phyloP scores from a whole-genome alignment of 1,284 basidiomycete species.

The Pyrrhoderma noxium region DNA sequence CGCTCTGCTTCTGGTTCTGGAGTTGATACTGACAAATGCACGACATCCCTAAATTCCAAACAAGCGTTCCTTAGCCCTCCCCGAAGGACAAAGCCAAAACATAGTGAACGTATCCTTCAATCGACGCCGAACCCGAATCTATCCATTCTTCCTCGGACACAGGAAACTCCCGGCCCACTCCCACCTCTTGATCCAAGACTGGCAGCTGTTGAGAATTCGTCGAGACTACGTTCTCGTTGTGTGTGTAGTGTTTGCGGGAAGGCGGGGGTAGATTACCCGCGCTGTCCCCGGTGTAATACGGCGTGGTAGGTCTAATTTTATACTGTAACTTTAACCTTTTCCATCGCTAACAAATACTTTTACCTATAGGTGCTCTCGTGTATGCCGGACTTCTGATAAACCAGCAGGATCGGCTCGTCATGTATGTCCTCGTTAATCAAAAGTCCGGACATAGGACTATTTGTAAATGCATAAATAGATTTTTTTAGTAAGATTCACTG shows the following conservation, averaged over 20 bases:
- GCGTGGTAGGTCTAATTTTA: constrained; percentile 8
- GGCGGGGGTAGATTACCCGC: constrained; percentile 12
- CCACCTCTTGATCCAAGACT: constrained; percentile 8
- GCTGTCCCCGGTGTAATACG: constrained; percentile 15
- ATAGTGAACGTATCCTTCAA: too few species aligned
- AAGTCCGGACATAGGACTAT: too few species aligned
- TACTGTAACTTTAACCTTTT: background rate
- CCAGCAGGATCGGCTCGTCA: constrained; percentile 11
- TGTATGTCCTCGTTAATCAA: constrained; percentile 1
- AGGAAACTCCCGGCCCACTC: background rate
- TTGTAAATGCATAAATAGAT: too few species aligned
- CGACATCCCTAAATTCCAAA: too few species aligned
- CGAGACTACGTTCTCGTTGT: constrained; percentile 12
- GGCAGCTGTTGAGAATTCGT: constrained; percentile 14
- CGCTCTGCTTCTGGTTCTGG: too few species aligned
- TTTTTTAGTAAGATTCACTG: too few species aligned
- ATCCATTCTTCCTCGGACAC: too few species aligned
- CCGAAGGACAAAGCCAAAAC: too few species aligned
- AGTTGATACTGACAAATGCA: too few species aligned
- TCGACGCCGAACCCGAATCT: too few species aligned
- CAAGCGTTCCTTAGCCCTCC: too few species aligned
- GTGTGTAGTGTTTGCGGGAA: constrained; percentile 16
- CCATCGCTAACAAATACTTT: background rate
- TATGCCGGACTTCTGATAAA: constrained; percentile 9
- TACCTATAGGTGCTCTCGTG: constrained; percentile 11